Conservation (phyloP, 768 basidiomycete species). For the Chlorophyllum brunneum region DNA sequence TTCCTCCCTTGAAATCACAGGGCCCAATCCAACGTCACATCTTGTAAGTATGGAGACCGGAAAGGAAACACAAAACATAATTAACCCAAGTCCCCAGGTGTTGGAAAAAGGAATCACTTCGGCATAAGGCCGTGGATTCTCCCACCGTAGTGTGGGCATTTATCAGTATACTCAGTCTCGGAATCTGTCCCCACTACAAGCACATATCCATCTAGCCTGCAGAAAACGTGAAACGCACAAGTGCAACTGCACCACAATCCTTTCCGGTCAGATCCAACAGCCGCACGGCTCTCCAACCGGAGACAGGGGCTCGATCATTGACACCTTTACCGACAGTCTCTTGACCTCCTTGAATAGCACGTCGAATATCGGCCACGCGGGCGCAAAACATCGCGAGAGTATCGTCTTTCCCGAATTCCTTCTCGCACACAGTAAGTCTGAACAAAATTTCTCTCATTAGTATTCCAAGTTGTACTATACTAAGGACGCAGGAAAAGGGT, state of each 20-base stretch:
- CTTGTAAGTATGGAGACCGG: no score
- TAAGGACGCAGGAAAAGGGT: background rate
- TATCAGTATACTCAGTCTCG: no score
- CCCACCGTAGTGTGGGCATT: no score
- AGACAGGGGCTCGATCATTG: no score
- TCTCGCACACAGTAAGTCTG: slow-evolving; percentile 35
- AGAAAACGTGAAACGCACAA: slow-evolving; percentile 27
- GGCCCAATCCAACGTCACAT: no score
- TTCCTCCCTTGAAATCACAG: no score
- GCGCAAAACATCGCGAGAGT: slow-evolving; percentile 50
- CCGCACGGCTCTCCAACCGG: slow-evolving; percentile 40
- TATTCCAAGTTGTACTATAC: background rate
- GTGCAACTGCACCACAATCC: slow-evolving; percentile 35
- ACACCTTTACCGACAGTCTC: background rate
- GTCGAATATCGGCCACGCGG: slow-evolving; percentile 32
- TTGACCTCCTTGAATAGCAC: slow-evolving; percentile 25
- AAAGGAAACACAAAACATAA: no score
- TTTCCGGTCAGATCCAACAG: slow-evolving; percentile 51
- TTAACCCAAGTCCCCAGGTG: no score
- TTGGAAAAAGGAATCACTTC: no score
- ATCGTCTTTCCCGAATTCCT: slow-evolving; percentile 41
- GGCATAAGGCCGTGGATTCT: no score
- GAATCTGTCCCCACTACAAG: no score
- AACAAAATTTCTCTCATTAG: slow-evolving; percentile 1
- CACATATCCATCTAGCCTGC: background rate